These are phyloP conservation scores for Stephanocyclus meneghinianus DNA, from an alignment of 352 stramenopile genomes.

Conservation along the genomic window DNA sequence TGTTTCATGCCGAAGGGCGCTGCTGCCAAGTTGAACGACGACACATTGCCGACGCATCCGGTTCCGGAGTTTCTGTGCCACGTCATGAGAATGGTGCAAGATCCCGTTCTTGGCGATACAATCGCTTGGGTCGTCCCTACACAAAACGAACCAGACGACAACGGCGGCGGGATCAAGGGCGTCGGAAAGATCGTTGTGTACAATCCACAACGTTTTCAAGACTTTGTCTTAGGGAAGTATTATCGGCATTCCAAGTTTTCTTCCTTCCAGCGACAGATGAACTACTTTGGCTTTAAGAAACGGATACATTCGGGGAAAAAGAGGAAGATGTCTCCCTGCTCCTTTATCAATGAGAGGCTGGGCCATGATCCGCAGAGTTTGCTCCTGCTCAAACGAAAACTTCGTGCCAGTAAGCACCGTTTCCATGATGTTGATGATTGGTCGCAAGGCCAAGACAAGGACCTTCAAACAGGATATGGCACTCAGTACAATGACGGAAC, in stretches of 20 bases:
- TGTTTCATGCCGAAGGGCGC: not conserved
- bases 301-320: conserved; percentile 62
- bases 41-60: not conserved
- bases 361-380: conserved; percentile 22
- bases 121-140: conserved; percentile 33
- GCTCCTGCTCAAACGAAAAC: conserved; percentile 24
- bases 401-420: not conserved
- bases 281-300: conserved; percentile 84
- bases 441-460: no score
- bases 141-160: conserved; percentile 20
- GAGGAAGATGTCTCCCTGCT: conserved; percentile 80
- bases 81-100: conserved; percentile 39
- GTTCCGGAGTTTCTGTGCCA: conserved; percentile 47
- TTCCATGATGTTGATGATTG: no score
- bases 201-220: conserved; percentile 40
- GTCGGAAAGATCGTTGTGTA: conserved; percentile 47
- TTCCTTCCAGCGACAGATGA: conserved; percentile 78
- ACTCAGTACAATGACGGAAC: no score
- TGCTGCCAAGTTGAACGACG: not conserved
- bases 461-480: no score
- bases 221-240: conserved; percentile 62
- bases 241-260: conserved; percentile 81
- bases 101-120: conserved; percentile 7
- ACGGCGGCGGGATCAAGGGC: conserved; percentile 16
- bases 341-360: conserved; percentile 32